A percentile compares a stretch with the other conserved stretches of the same genome.
These are phyloP conservation scores for Rosa persica DNA, from an alignment of 306 rosid genomes.

Conservation along the genomic window DNA sequence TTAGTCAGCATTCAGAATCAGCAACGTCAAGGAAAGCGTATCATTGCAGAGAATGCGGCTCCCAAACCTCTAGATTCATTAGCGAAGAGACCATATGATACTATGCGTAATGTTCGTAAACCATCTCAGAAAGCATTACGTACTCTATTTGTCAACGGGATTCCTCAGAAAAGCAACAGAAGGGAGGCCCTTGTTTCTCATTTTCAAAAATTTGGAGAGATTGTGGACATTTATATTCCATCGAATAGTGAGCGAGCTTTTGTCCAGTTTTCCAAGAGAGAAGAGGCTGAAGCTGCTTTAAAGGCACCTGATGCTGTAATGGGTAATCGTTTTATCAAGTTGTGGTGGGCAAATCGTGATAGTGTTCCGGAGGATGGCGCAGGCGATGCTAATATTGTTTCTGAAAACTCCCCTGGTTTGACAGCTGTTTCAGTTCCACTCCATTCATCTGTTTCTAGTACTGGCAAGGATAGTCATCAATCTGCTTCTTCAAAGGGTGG, in stretches of 20 bases:
- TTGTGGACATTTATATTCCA: conserved; percentile 86
- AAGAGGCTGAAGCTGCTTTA: conserved; percentile 98
- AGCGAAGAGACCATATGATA: conserved; percentile 52
- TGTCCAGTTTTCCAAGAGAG: conserved; percentile 93
- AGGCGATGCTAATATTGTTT: conserved; percentile 45
- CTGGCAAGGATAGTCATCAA: conserved; percentile 58
- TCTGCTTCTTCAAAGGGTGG: conserved; percentile 56
- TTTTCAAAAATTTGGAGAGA: conserved; percentile 88
- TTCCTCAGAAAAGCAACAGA: conserved; percentile 78
- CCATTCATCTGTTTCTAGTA: conserved; percentile 42
- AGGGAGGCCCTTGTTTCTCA: conserved; percentile 84
- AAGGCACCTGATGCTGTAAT: conserved; percentile 95
- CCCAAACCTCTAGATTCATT: conserved; percentile 50
- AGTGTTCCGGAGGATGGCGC: conserved; percentile 67
- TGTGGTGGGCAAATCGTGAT: conserved; percentile 99
- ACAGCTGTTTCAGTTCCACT: conserved; percentile 50
- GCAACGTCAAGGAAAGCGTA: conserved; percentile 60
- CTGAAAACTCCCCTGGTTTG: conserved; percentile 52
- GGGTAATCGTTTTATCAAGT: conserved; percentile 98
- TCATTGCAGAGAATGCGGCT: conserved; percentile 50
- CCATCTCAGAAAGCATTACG: conserved; percentile 88
- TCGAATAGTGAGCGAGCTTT: conserved; percentile 82
- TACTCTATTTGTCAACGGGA: conserved; percentile 85
- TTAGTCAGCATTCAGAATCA: conserved; percentile 42
- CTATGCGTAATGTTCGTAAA: conserved; percentile 50